Evolutionary conservation across 495 filamentous ascomycete species (phyloP), one percentile per base, ranked within the genome.

Genomic region (Podospora pseudopauciseta): DNA sequence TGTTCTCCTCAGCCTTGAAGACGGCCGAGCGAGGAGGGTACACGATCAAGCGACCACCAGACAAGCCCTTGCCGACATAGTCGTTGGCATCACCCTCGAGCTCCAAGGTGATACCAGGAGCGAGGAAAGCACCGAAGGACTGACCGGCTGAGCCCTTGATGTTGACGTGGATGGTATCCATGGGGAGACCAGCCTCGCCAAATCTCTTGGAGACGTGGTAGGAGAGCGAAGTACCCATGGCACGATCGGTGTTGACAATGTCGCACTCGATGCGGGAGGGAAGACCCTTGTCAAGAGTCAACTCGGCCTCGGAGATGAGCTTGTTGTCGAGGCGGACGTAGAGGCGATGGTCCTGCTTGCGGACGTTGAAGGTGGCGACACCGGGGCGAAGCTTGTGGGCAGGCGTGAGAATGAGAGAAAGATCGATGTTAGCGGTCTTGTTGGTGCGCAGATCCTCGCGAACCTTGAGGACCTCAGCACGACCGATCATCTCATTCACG

Each of bases 111-210:
- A 98, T 88, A 82, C 95, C 95, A 66, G 94, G 92, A 27, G 95
- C 96, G 65, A 98, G 87, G 86, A 91, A 97, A 55, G 93, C 93
- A 78, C 95, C 95, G 76, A 99, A 99, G 4, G 95, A 98, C 79
- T 99, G 95, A 71, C 95, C 95, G 66, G 95, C 95, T 55, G 95
- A 99, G n/a, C 95, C 95, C 82, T 94, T 93, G 80, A 99, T 94
- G 76, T 97, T 98, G 73, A 92, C 92, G 75, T 99, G 95, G 54
- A 99, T 91, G 16, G 95, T 98, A 75, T 98, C 96, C 75, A 92
- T 90, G 9, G 96, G 94, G 58, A 99, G 79, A 65, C 95, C 95
- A 65, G 86, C 88, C 80, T 97, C 93, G 65, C 96, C 95, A 72
- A 94, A 97, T 58, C 90, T 86, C 82, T 92, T 92, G 68, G 93